phyloP scores from a whole-genome alignment of 495 filamentous ascomycete species.

The Bathelium albidoporum region DNA sequence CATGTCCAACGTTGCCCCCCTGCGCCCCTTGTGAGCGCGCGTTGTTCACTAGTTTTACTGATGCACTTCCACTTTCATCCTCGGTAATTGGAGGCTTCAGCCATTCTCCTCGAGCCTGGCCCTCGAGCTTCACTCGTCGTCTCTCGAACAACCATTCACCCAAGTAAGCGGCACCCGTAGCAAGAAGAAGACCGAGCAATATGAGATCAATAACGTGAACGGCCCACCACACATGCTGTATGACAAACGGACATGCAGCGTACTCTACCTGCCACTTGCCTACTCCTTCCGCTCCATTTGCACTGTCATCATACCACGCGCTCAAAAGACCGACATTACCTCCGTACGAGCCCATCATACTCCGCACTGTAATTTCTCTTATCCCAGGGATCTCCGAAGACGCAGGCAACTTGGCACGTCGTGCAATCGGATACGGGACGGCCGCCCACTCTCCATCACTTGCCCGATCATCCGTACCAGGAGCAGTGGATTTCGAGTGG shows the following conservation, averaged over 20 bases:
- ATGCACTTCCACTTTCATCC: neutral
- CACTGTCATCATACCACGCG: constrained; percentile 69
- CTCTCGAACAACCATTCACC: neutral
- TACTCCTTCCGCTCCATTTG: constrained; percentile 1
- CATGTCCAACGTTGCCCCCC: neutral
- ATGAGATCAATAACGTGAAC: constrained; percentile 48
- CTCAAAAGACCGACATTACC: constrained; percentile 83
- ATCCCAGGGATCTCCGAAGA: constrained; percentile 41
- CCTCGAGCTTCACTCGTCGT: neutral
- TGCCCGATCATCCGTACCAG: neutral
- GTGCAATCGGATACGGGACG: neutral
- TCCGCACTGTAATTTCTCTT: constrained; percentile 88
- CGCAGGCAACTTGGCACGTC: constrained; percentile 23
- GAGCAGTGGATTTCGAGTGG: constrained; percentile 18
- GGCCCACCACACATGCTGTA: constrained; percentile 90
- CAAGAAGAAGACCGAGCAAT: constrained; percentile 9
- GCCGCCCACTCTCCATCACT: neutral
- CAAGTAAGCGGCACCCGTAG: neutral
- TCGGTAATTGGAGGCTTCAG: neutral
- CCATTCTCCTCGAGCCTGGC: neutral
- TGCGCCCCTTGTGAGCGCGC: too few species aligned
- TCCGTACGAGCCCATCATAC: constrained; percentile 93
- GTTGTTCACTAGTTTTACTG: neutral
- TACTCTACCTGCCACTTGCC: constrained; percentile 74
- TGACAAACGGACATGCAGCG: constrained; percentile 61